Percentiles rank a stretch among this genome's conserved stretches.
phyloP scores from a whole-genome alignment of 371 early-diverging fungal genomes.

The Dichotomocladium elegans region DNA sequence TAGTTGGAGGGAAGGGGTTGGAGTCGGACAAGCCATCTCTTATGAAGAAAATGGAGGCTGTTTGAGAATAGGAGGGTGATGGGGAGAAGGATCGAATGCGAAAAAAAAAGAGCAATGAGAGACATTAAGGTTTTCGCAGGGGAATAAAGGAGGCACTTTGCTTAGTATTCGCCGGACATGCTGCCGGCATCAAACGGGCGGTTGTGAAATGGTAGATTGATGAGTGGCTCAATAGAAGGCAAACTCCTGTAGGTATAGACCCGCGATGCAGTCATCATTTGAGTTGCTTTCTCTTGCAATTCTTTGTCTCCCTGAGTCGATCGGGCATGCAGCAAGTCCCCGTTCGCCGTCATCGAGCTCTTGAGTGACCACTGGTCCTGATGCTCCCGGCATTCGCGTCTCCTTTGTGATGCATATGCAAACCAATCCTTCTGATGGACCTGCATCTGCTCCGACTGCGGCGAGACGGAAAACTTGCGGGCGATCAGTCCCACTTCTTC shows the following conservation, averaged over 20 bases:
- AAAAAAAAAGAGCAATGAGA: no score
- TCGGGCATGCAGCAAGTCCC: neutral
- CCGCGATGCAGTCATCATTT: slow-evolving; percentile 14
- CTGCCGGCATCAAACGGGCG: slow-evolving; percentile 16
- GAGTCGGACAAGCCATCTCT: no score
- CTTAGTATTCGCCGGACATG: slow-evolving; percentile 5
- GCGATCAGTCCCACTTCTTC: slow-evolving; percentile 26
- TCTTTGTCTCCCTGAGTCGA: neutral
- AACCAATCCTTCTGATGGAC: slow-evolving; percentile 14
- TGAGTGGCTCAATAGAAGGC: slow-evolving; percentile 9
- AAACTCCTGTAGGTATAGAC: slow-evolving; percentile 14
- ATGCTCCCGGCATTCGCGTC: slow-evolving; percentile 7
- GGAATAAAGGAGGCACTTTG: no score
- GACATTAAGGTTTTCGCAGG: no score
- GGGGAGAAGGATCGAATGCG: no score
- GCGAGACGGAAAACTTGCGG: slow-evolving; percentile 17
- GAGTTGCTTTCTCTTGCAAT: neutral
- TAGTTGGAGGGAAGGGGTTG: no score
- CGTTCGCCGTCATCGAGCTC: no score
- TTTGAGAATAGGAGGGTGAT: no score
- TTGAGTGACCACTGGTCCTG: slow-evolving; percentile 3
- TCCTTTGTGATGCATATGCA: slow-evolving; percentile 10
- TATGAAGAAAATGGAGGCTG: no score
- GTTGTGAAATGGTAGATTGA: slow-evolving; percentile 18
- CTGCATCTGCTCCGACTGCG: slow-evolving; percentile 7